A percentile compares a stretch with the other conserved stretches of the same genome.
Conservation (phyloP, 164 flowering plant genomes). For the Saururus chinensis region DNA sequence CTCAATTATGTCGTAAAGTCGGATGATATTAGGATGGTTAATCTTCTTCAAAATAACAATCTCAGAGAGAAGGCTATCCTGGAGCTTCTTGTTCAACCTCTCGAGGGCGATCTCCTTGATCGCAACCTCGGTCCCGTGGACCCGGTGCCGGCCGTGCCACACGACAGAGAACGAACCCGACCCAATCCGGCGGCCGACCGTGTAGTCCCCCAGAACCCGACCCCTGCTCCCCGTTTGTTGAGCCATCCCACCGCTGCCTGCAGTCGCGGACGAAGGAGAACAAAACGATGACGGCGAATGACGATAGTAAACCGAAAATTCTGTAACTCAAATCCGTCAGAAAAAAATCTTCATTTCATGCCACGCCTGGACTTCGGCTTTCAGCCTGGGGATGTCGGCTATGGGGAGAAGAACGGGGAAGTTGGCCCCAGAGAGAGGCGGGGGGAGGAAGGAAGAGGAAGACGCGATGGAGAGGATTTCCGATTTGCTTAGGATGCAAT, state of each 20-base stretch:
- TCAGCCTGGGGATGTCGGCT: too few species aligned
- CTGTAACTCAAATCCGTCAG: too few species aligned
- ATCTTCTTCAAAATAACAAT: conserved; percentile 59
- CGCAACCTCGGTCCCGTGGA: conserved; percentile 83
- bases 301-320: too few species aligned
- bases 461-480: too few species aligned
- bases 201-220: conserved; percentile 70
- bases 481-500: too few species aligned
- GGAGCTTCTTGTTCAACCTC: conserved; percentile 62
- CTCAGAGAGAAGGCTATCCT: conserved; percentile 85
- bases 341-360: too few species aligned
- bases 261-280: not conserved
- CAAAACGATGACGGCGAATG: too few species aligned
- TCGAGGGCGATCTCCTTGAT: conserved; percentile 77
- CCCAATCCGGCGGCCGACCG: conserved; percentile 70
- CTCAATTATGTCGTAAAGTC: conserved; percentile 80
- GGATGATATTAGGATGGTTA: conserved; percentile 82
- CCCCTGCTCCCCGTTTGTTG: conserved; percentile 31
- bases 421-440: too few species aligned
- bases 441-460: not conserved
- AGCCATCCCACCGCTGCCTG: not conserved
- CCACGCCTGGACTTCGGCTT: too few species aligned
- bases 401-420: too few species aligned
- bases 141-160: conserved; percentile 82
- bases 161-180: conserved; percentile 92